Evolutionary conservation across 2,329 filamentous ascomycete genomes (phyloP).

Genomic region (Penicillium digitatum): DNA sequence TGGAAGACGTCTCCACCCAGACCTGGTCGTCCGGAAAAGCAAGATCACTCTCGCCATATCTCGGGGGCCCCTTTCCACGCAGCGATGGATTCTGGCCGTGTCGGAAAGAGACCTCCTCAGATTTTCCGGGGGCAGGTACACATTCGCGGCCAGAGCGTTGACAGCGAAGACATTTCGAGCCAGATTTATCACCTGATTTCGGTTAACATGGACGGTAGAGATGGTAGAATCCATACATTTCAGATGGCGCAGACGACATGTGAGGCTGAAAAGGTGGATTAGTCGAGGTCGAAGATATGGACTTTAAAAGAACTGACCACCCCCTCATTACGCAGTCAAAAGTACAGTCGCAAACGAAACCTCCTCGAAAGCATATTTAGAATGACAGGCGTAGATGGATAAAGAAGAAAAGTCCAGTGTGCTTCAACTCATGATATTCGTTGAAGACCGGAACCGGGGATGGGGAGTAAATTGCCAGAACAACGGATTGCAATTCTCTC

Average conservation of each 20-base stretch:
- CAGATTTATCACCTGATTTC: constrained; percentile 34
- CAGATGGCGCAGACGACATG: constrained; percentile 38
- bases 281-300: constrained; percentile 2
- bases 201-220: not conserved
- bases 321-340: constrained; percentile 37
- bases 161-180: constrained; percentile 34
- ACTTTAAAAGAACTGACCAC: constrained; percentile 29
- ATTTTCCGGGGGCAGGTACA: constrained; percentile 32
- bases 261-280: constrained; percentile 27
- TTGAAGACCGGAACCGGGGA: not conserved
- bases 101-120: constrained; percentile 36
- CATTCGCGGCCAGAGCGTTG: constrained; percentile 37
- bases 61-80: constrained; percentile 32
- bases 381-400: constrained; percentile 12
- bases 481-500: no score
- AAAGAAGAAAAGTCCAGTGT: constrained; percentile 8
- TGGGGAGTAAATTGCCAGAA: no score
- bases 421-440: not conserved
- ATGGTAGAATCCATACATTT: constrained; percentile 28
- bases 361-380: constrained; percentile 21
- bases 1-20: constrained; percentile 29
- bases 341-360: constrained; percentile 19
- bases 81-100: constrained; percentile 38
- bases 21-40: constrained; percentile 33
- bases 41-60: constrained; percentile 36